phyloP scores from a whole-genome alignment of 2,329 filamentous ascomycete species.

The Xylariaceae sp. region DNA sequence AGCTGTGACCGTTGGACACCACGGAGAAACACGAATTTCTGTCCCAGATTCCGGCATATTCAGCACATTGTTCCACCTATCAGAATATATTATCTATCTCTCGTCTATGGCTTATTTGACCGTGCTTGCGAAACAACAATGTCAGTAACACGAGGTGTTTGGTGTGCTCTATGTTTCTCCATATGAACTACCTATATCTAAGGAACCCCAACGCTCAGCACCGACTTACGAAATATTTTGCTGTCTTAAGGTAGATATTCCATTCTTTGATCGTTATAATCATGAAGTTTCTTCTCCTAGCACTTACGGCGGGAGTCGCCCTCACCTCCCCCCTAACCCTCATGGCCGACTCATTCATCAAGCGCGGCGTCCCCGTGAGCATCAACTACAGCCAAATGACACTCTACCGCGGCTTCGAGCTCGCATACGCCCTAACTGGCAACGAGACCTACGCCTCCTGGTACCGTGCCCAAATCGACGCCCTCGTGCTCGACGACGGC shows the following conservation, averaged over 20 bases:
- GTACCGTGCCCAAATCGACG: slow-evolving; percentile 42
- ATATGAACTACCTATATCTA: too few species aligned
- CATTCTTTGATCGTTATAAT: not conserved
- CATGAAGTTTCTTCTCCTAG: slow-evolving; percentile 21
- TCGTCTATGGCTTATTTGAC: too few species aligned
- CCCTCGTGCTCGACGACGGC: slow-evolving; percentile 43
- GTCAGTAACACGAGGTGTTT: too few species aligned
- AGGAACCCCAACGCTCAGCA: not conserved
- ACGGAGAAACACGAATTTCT: too few species aligned
- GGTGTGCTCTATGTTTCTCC: too few species aligned
- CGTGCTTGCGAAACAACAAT: too few species aligned
- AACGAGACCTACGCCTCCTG: slow-evolving; percentile 41
- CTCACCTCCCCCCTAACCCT: slow-evolving; percentile 26
- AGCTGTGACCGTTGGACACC: too few species aligned
- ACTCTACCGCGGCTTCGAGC: slow-evolving; percentile 43
- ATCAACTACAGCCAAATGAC: slow-evolving; percentile 42
- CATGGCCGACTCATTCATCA: slow-evolving; percentile 46
- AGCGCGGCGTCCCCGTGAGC: slow-evolving; percentile 35
- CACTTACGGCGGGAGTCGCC: slow-evolving; percentile 13
- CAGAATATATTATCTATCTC: too few species aligned
- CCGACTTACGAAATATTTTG: not conserved
- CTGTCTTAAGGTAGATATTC: too few species aligned
- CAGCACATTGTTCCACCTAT: too few species aligned
- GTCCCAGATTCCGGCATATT: too few species aligned
- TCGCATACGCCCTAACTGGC: slow-evolving; percentile 39